These are phyloP conservation scores for Aspergillus transmontanensis DNA, from an alignment of 2,329 filamentous ascomycete species.

Conservation along the genomic window DNA sequence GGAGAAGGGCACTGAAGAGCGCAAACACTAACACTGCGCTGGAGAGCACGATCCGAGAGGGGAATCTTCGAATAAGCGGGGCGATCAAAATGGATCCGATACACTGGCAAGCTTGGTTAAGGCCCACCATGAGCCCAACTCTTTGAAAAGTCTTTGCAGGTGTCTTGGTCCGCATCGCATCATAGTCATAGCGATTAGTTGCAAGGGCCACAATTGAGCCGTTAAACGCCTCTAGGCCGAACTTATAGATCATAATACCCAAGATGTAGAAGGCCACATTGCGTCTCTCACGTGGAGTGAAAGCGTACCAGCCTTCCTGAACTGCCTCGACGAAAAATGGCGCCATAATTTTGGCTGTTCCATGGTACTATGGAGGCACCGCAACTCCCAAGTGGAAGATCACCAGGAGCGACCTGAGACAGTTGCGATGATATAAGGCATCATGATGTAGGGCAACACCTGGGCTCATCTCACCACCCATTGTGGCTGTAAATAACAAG, in stretches of 20 bases:
- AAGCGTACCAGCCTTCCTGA: conserved; percentile 14
- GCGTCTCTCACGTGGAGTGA: conserved; percentile 16
- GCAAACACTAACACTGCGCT: conserved; percentile 16
- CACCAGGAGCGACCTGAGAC: background rate
- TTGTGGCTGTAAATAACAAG: background rate
- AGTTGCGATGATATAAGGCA: conserved; percentile 7
- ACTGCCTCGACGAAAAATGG: conserved; percentile 12
- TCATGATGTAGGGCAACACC: background rate
- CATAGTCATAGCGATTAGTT: conserved; percentile 20
- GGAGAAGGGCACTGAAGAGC: conserved; percentile 19
- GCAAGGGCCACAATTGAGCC: conserved; percentile 19
- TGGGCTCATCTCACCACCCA: background rate
- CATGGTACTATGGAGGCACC: conserved; percentile 10
- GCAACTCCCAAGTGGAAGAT: background rate
- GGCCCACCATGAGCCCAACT: conserved; percentile 21
- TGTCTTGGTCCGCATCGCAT: conserved; percentile 13
- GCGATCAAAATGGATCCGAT: conserved; percentile 21
- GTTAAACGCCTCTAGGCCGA: conserved; percentile 20
- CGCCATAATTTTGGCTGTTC: conserved; percentile 11
- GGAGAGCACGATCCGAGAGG: conserved; percentile 15
- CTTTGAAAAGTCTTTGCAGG: conserved; percentile 19
- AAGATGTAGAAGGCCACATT: conserved; percentile 17
- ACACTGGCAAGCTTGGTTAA: conserved; percentile 20
- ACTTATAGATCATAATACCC: conserved; percentile 21
- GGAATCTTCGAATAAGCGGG: conserved; percentile 18